These are phyloP conservation scores for Colletotrichum trifolii DNA, from an alignment of 2,329 filamentous ascomycete species.

Conservation along the genomic window DNA sequence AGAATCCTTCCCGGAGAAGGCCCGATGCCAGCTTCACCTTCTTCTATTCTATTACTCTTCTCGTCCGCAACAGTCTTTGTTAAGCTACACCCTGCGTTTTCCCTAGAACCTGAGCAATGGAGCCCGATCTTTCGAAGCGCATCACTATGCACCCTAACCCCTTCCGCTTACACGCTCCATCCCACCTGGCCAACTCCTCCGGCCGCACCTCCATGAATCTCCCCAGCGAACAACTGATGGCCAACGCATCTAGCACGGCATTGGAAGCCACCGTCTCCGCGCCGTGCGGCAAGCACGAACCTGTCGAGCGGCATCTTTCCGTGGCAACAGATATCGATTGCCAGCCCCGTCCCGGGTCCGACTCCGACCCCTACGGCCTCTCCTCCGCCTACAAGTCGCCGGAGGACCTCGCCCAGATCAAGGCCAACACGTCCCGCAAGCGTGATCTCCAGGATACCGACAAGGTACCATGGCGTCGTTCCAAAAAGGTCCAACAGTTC, in stretches of 20 bases:
- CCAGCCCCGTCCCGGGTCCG: conserved; percentile 68
- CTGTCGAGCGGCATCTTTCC: conserved; percentile 55
- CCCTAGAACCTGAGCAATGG: background rate
- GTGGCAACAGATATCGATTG: conserved; percentile 59
- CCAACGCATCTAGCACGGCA: conserved; percentile 56
- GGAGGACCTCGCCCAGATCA: conserved; percentile 80
- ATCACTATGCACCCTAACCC: conserved; percentile 58
- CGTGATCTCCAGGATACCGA: conserved; percentile 56
- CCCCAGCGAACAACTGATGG: conserved; percentile 37
- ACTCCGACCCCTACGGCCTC: conserved; percentile 85
- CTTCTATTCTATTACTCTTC: too few species aligned
- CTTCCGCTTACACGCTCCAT: conserved; percentile 51
- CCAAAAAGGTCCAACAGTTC: conserved; percentile 80
- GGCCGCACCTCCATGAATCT: conserved; percentile 20
- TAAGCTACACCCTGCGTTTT: too few species aligned
- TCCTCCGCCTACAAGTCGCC: conserved; percentile 81
- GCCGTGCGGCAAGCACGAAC: conserved; percentile 47
- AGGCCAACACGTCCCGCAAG: conserved; percentile 83
- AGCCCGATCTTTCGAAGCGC: conserved; percentile 37
- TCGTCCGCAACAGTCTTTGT: too few species aligned
- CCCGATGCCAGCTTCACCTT: too few species aligned
- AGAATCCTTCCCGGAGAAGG: too few species aligned
- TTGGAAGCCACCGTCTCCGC: conserved; percentile 49
- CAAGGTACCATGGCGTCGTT: conserved; percentile 44
- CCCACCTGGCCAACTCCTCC: conserved; percentile 41